Base-by-base conservation (phyloP, 73 alveolate species). In the Paramecium sexaurelia region DNA sequence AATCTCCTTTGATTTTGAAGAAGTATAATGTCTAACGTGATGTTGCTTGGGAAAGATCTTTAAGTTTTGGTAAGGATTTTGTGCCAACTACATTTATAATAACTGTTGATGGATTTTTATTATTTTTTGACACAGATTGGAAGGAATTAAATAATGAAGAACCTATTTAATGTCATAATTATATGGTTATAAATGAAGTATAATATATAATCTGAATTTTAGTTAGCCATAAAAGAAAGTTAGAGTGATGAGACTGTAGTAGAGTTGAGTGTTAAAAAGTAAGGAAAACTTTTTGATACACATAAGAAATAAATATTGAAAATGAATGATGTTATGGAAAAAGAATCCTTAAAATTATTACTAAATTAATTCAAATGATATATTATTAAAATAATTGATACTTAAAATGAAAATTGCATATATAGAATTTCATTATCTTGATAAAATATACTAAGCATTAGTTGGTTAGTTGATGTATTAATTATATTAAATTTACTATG, bases 31-130 rank as follows among this genome's bases (percentile, higher is more conserved):
- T 78, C 13, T 7, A 22, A 43, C 5, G 90, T 24, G 90, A 78
- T 78, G 90, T 78, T 19, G 90, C 90, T 7, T 78, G 90, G 90
- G 90, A 78, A 45, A 78, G 90, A 78, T 78, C 90, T 6, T 35
- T 78, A 20, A 41, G 75, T 41, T 78, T 78, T 41, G 90, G 90
- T 5, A 45, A 41, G 22, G 90, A 78, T 24, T 43, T 41, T 78
- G 55, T 78, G 8, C 68, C 68, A 26, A 39, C 41, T 13, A 22
- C 5, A n/a, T 78, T 32, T 45, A 24, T 41, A 41, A 43, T 78
- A 41, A 78, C 90, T 24, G 90, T 78, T 78, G 90, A 78, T 78
- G 90, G 90, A 2, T 78, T 78, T 45, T 11, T 78, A 15, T 9
- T 78, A 24, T 78, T 78, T 33, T 78, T 0, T 78, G 90, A 78